Evolutionary conservation across 441 rosid genomes (phyloP), one percentile per base, ranked within the genome.

Genomic region (Adansonia gregorii): DNA sequence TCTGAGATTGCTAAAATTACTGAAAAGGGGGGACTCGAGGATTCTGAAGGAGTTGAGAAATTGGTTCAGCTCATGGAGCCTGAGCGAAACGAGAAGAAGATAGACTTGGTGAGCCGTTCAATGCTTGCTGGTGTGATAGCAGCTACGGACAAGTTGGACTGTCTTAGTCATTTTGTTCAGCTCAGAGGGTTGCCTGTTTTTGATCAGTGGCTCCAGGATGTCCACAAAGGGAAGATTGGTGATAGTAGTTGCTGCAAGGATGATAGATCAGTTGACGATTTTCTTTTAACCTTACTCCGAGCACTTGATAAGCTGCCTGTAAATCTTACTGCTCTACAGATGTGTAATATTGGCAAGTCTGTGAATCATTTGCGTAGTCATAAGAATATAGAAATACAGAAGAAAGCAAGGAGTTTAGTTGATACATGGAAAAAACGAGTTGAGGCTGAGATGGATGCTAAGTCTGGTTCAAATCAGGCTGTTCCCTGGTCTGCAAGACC

Each of bases 351-450:
- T 46, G 99, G 99, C 52, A 94, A 93, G 85, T 94, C 98, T n/a
- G 99, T 96, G 80, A 94, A 96, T 84, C 92, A 91, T 86, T 79
- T 96, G 77, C 91, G 99, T 11, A 67, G 92, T 6, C 97, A 92
- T 80, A 94, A 90, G 84, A 93, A 90, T 74, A 77, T 86, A 56
- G 98, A 96, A 72, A 93, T 96, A 78, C 98, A 92, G 87, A 96
- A 85, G 86, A 96, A 96, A 81, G 98, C 98, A 7, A 88, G 98
- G 83, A 89, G 92, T 78, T 85, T 96, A 60, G 99, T 96, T 78
- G 99, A 96, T 84, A 93, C 94, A 39, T 96, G 99, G 99, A 96
- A 96, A 87, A 94, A 89, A 83, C 94, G 97, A 43, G 99, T 96
- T 19, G 98, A 92, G 84, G 97, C 92, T 77, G 99, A 96, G 83